phyloP scores from a whole-genome alignment of 2,329 filamentous ascomycete genomes.

The Sporothrix pallida region DNA sequence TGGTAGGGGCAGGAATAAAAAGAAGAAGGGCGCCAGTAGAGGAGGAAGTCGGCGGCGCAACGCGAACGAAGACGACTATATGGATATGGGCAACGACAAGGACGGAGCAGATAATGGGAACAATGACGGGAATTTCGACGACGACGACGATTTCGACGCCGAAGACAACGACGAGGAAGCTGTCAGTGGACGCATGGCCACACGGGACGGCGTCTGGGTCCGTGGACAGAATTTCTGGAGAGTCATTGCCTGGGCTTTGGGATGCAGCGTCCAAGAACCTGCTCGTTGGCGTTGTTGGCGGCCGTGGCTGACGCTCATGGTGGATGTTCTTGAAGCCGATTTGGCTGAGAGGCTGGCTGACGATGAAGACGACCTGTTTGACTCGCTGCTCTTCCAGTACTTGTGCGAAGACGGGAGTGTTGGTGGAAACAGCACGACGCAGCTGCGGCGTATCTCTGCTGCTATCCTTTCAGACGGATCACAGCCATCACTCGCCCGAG shows the following conservation, averaged over 20 bases:
- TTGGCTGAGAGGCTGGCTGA: slow-evolving; percentile 61
- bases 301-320: slow-evolving; percentile 77
- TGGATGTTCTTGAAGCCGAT: slow-evolving; percentile 77
- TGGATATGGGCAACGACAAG: background rate
- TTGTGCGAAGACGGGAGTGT: slow-evolving; percentile 51
- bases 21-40: background rate
- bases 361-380: slow-evolving; percentile 45
- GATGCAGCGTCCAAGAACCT: slow-evolving; percentile 76
- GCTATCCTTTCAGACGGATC: slow-evolving; percentile 72
- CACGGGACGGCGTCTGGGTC: slow-evolving; percentile 70
- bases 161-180: slow-evolving; percentile 57
- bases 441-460: slow-evolving; percentile 63
- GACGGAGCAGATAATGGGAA: slow-evolving; percentile 34
- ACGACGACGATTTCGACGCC: slow-evolving; percentile 44
- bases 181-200: slow-evolving; percentile 65
- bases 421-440: slow-evolving; percentile 53
- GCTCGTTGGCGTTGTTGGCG: slow-evolving; percentile 83
- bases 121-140: slow-evolving; percentile 44
- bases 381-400: slow-evolving; percentile 68
- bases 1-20: background rate
- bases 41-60: slow-evolving; percentile 12
- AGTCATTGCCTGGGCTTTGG: slow-evolving; percentile 88
- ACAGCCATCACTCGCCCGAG: slow-evolving; percentile 26
- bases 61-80: background rate
- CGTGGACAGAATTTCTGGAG: slow-evolving; percentile 89